Evolutionary conservation across 805 yeast species (phyloP).

Genomic region (Candida khao-thaluensis): DNA sequence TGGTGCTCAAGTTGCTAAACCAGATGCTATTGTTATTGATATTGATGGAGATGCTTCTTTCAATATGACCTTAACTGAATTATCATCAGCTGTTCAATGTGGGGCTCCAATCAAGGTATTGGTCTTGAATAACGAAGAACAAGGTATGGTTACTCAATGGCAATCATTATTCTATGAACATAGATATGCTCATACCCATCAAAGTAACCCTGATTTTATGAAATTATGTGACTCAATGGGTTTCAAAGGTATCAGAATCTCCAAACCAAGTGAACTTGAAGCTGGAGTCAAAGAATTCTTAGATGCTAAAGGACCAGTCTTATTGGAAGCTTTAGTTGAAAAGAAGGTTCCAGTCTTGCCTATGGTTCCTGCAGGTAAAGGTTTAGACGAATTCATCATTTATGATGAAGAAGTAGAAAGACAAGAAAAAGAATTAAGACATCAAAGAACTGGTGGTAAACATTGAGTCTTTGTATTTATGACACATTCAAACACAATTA

Average conservation of each 20-base stretch:
- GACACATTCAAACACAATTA: background rate
- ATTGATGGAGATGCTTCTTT: slow-evolving; percentile 99
- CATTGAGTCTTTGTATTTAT: slow-evolving; percentile 35
- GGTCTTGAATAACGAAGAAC: slow-evolving; percentile 95
- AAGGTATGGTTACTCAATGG: slow-evolving; percentile 99
- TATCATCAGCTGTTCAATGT: slow-evolving; percentile 93
- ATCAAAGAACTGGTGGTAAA: slow-evolving; percentile 69
- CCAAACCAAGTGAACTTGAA: slow-evolving; percentile 59
- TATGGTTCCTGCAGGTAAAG: slow-evolving; percentile 97
- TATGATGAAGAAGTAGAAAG: slow-evolving; percentile 82
- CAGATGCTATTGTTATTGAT: slow-evolving; percentile 92
- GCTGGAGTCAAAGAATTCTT: slow-evolving; percentile 61
- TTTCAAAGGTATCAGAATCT: slow-evolving; percentile 73
- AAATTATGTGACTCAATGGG: slow-evolving; percentile 95
- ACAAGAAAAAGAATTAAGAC: slow-evolving; percentile 66
- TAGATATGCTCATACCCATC: slow-evolving; percentile 98
- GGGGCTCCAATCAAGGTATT: slow-evolving; percentile 85
- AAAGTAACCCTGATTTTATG: slow-evolving; percentile 89
- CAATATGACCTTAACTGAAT: slow-evolving; percentile 93
- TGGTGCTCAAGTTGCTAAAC: slow-evolving; percentile 96
- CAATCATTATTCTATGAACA: slow-evolving; percentile 96
- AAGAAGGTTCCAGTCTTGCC: slow-evolving; percentile 95
- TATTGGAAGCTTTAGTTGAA: slow-evolving; percentile 88
- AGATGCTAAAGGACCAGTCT: slow-evolving; percentile 76
- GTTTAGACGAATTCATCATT: slow-evolving; percentile 84